Percentiles rank a stretch among this genome's conserved stretches.
Evolutionary conservation across 1,139 yeast genomes (phyloP).

Genomic region (Hansenula anomala): DNA sequence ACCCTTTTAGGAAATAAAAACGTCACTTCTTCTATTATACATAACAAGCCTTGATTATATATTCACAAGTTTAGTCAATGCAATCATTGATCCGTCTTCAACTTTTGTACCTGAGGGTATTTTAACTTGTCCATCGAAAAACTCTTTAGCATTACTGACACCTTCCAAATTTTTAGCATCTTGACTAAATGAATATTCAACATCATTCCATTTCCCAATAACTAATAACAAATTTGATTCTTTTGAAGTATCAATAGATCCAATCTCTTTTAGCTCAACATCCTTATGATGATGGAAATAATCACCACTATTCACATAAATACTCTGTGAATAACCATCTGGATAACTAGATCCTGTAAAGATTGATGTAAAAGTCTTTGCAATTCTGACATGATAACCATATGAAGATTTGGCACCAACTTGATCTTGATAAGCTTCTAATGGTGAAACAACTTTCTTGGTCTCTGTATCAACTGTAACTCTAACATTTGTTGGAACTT

Average conservation of each 20-base stretch:
- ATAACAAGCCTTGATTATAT: not conserved
- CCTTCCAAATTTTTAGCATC: slow-evolving; percentile 47
- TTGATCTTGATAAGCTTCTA: slow-evolving; percentile 59
- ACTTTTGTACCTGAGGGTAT: slow-evolving; percentile 56
- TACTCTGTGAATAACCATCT: slow-evolving; percentile 67
- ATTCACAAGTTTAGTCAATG: slow-evolving; percentile 41
- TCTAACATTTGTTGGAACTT: slow-evolving; percentile 72
- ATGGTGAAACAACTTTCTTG: slow-evolving; percentile 63
- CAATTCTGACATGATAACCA: slow-evolving; percentile 75
- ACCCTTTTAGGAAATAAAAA: not conserved
- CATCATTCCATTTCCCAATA: slow-evolving; percentile 59
- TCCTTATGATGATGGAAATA: slow-evolving; percentile 35
- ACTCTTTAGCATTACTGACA: slow-evolving; percentile 47
- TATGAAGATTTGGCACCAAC: slow-evolving; percentile 57
- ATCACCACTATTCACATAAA: slow-evolving; percentile 66
- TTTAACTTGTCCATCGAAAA: slow-evolving; percentile 62
- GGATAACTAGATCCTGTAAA: slow-evolving; percentile 67
- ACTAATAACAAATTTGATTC: slow-evolving; percentile 45
- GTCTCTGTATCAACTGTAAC: slow-evolving; percentile 72
- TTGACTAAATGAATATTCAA: slow-evolving; percentile 43
- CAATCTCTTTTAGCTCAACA: slow-evolving; percentile 10
- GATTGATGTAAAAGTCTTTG: slow-evolving; percentile 52
- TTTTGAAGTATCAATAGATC: slow-evolving; percentile 13
- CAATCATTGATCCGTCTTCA: slow-evolving; percentile 67
- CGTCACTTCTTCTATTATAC: no score